Evolutionary conservation across 495 filamentous ascomycete species (phyloP), one percentile per base, ranked within the genome.

Genomic region (Neurospora africana): DNA sequence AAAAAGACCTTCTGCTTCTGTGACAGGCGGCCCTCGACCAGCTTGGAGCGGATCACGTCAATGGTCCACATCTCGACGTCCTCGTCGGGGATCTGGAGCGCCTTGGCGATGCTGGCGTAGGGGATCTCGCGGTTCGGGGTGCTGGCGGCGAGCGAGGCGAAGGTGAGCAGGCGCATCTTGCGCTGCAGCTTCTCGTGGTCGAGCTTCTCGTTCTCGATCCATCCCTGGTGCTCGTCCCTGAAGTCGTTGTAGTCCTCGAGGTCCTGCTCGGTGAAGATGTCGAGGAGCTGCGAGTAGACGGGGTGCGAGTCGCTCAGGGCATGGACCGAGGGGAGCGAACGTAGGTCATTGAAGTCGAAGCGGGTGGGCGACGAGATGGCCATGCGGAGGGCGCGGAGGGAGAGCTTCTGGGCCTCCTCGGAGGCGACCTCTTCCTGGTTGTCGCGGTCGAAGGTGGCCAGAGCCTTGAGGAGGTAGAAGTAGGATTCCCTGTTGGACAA

Each of bases 21-120:
- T 30, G 90, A 92, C 69, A 99, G 87, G 81, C 95, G 94, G 74
- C 95, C 95, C 84, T 99, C 95, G 69, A 98, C 91, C 23, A 99
- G 89, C 40, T 92, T 92, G 47, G 94, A 93, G 47, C 96, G 92
- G 82, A 99, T 97, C 68, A 95, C 93, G 81, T 99, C 96, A 75
- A 99, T 99, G 69, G 97, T 91, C 95, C 95, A 99, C 87, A 93
- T 91, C 86, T 99, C 95, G 11, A 97, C 93, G 65, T 98, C 93
- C 71, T 91, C 89, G 36, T 79, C 74, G 21, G 92, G 89, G 47
- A 99, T 89, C 80, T 94, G 90, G 41, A 99, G 88, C 6, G 93
- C 89, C 72, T 90, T 89, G 53, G 91, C 87, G 76, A 99, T 97
- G 72, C 87, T 86, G 74, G 84, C 85, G 82, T 99, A 99, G 40